phyloP scores from a whole-genome alignment of 2,329 filamentous ascomycete species.

The Microdochium paspali region DNA sequence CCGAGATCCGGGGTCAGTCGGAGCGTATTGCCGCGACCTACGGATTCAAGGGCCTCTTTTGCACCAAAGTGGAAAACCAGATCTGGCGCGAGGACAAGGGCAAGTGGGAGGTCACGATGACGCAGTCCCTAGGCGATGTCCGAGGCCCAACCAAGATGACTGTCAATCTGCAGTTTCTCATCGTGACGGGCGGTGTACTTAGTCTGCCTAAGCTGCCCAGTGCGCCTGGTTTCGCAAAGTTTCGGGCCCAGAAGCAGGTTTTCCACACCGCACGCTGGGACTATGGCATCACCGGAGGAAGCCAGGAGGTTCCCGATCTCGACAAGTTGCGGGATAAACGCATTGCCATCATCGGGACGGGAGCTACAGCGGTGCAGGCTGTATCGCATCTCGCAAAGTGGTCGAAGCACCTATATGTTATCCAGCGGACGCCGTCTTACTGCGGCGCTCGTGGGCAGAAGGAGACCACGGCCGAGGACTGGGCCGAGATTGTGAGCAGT shows the following conservation, averaged over 20 bases:
- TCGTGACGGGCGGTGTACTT: constrained; percentile 10
- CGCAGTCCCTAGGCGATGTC: neutral
- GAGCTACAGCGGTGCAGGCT: constrained; percentile 13
- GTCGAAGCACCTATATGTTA: constrained; percentile 25
- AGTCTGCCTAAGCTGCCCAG: constrained; percentile 26
- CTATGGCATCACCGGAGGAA: constrained; percentile 16
- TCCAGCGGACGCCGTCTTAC: constrained; percentile 26
- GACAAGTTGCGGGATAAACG: constrained; percentile 23
- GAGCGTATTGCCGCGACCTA: constrained; percentile 27
- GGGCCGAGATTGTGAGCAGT: neutral
- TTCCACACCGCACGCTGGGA: constrained; percentile 15
- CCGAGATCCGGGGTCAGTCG: constrained; percentile 28
- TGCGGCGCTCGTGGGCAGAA: constrained; percentile 11
- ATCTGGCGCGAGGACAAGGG: constrained; percentile 24
- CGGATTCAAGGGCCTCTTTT: constrained; percentile 27
- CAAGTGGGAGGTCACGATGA: neutral
- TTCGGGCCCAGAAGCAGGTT: constrained; percentile 12
- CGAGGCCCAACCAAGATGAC: neutral
- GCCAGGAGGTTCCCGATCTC: constrained; percentile 2
- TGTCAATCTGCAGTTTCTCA: constrained; percentile 1
- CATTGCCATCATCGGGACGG: constrained; percentile 16
- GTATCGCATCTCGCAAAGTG: constrained; percentile 18
- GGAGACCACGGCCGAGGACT: neutral
- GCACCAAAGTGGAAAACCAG: constrained; percentile 23
- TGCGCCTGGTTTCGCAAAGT: constrained; percentile 19